Evolutionary conservation across 768 basidiomycete genomes (phyloP).

Genomic region (Mycena chlorophos): DNA sequence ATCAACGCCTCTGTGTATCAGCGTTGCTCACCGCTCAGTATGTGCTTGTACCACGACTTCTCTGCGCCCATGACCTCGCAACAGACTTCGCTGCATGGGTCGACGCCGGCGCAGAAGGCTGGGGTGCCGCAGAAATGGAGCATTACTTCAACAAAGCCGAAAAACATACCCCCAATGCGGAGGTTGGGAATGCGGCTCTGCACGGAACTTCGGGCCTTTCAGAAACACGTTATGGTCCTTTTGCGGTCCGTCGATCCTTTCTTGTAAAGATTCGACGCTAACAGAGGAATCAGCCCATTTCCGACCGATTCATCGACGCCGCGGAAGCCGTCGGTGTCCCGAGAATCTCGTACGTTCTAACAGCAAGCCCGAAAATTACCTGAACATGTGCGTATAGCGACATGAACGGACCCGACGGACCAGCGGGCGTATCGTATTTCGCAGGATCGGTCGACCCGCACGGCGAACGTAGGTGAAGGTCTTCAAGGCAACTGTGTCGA

Average conservation of each 20-base stretch:
- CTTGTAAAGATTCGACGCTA: background rate
- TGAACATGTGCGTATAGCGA: constrained; percentile 34
- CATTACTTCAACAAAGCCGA: constrained; percentile 21
- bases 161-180: constrained; percentile 11
- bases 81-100: constrained; percentile 25
- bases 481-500: constrained; percentile 16
- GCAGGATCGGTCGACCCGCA: constrained; percentile 18
- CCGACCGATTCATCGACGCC: constrained; percentile 39
- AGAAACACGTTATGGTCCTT: constrained; percentile 2
- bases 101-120: constrained; percentile 21
- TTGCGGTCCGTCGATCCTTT: constrained; percentile 2
- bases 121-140: constrained; percentile 17
- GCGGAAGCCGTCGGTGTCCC: constrained; percentile 43
- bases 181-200: constrained; percentile 5
- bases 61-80: background rate
- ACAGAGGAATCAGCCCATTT: constrained; percentile 12
- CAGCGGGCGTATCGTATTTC: constrained; percentile 19
- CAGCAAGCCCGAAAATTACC: no score
- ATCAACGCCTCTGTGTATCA: constrained; percentile 22
- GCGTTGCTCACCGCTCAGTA: constrained; percentile 20
- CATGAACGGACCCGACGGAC: constrained; percentile 32
- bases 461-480: constrained; percentile 16
- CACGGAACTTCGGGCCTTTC: constrained; percentile 9
- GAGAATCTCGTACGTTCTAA: constrained; percentile 4
- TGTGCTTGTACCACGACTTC: background rate